Conservation (phyloP, 2,329 filamentous ascomycete species). For the Rutstroemia sydowiana region DNA sequence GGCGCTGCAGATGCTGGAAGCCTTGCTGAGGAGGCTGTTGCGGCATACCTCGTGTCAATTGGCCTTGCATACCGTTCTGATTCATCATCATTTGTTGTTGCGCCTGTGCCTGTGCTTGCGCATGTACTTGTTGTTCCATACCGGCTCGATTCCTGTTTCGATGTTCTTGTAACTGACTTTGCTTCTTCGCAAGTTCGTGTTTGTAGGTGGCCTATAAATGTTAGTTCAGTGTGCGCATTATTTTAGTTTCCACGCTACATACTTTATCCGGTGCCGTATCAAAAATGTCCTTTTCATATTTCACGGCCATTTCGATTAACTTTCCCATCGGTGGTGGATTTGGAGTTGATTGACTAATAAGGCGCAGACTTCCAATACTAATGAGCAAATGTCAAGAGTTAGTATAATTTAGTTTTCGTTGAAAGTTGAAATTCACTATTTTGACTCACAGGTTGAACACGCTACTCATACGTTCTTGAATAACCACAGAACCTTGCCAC, state of each 20-base stretch:
- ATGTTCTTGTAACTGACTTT: conserved; percentile 24
- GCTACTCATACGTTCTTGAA: conserved; percentile 24
- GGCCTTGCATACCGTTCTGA: conserved; percentile 42
- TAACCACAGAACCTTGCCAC: conserved; percentile 23
- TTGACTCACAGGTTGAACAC: conserved; percentile 26
- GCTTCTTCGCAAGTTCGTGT: conserved; percentile 21
- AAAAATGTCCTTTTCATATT: conserved; percentile 28
- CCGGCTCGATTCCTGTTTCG: conserved; percentile 23
- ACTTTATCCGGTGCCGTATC: conserved; percentile 25
- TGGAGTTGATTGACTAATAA: conserved; percentile 8
- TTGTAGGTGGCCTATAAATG: conserved; percentile 23
- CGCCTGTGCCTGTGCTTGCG: conserved; percentile 34
- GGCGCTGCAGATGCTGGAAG: conserved; percentile 52
- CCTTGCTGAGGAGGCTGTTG: conserved; percentile 43
- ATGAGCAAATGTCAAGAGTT: conserved; percentile 1
- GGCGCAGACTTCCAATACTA: conserved; percentile 26
- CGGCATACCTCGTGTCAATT: conserved; percentile 43
- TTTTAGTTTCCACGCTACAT: not conserved
- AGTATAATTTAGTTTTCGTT: not conserved
- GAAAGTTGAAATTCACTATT: not conserved
- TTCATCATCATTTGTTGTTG: conserved; percentile 44
- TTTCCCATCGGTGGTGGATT: conserved; percentile 13
- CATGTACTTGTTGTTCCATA: conserved; percentile 36
- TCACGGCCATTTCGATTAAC: conserved; percentile 26
- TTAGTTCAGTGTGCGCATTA: conserved; percentile 13